Base-by-base conservation (phyloP, 352 stramenopile species). In the Pilasporangium apinafurcum region DNA sequence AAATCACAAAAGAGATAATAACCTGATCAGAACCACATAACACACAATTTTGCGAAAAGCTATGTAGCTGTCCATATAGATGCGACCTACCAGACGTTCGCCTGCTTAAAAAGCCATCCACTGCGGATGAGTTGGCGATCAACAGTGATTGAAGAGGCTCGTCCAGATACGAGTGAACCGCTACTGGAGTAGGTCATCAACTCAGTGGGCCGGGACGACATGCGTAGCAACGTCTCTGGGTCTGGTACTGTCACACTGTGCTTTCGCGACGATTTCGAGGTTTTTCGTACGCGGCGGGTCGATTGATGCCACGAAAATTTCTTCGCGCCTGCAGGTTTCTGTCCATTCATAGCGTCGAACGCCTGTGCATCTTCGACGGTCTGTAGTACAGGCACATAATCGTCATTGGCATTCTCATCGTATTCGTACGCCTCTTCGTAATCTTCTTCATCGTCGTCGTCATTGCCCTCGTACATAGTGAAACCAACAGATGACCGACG, bases 381-480 rank as follows among this genome's bases (percentile, higher is more conserved):
- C 58, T 90, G 69, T 28, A 90, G 40, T 39, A 90, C 78, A 0
- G 78, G 67, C 22, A 87, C 74, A 38, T 72, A 66, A 22, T 78
- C 68, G 38, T 86, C 59, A 17, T 77, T 66, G 16, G 69, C 64
- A 1, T 54, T 44, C 40, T 71, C 60, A 34, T 69, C 76, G 14
- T 62, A 47, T 22, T 52, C 65, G 3, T 56, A 54, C 8, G 63
- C 55, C 7, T 65, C 59, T 22, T 43, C 54, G 22, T 59, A 53
- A 25, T 53, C 59, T 13, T 55, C 38, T 3, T 37, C 34, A 24
- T 56, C 52, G 18, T 47, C 29, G 32, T 72, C 65, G 13, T 63
- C 55, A 7, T 53, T 43, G 44, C 56, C 65, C 32, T 36, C 21
- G n/a, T n/a, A n/a, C n/a, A n/a, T n/a, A n/a, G n/a, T n/a, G n/a